Evolutionary conservation across 2,329 filamentous ascomycete genomes (phyloP).

Genomic region (Byssochlamys sp.): DNA sequence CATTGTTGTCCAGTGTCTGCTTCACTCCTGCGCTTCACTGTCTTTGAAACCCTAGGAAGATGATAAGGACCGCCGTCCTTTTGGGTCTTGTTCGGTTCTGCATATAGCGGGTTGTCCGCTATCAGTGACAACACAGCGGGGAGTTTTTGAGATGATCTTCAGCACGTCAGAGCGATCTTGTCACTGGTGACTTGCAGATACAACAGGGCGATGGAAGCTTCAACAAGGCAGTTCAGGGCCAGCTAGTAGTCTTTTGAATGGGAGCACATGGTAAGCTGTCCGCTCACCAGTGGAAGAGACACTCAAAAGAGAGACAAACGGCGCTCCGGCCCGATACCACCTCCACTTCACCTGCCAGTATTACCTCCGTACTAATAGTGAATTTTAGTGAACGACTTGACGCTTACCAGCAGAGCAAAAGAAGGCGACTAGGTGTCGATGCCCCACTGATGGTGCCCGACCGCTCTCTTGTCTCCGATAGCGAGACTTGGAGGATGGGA

Average conservation of each 20-base stretch:
- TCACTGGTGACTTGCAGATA: not conserved
- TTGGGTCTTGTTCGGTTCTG: not conserved
- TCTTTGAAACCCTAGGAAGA: not conserved
- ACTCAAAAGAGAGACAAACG: not conserved
- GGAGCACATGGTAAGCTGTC: not conserved
- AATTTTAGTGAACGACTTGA: not conserved
- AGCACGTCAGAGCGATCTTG: not conserved
- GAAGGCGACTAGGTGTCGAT: not conserved
- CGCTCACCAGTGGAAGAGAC: not conserved
- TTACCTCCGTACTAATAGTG: not conserved
- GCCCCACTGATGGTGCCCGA: not conserved
- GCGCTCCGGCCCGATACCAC: not conserved
- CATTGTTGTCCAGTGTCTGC: not conserved
- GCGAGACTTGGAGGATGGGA: not conserved
- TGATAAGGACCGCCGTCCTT: not conserved
- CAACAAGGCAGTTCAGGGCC: not conserved
- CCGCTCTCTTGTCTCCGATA: not conserved
- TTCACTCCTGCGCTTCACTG: not conserved
- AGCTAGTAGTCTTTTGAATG: not conserved
- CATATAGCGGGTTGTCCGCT: not conserved
- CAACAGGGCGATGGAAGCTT: not conserved
- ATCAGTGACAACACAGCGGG: not conserved
- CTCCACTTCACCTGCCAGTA: not conserved
- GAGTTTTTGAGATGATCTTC: not conserved
- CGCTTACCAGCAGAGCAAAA: not conserved